Percentiles rank a stretch among this genome's conserved stretches.
These are phyloP conservation scores for Jamesozyma piceae DNA, from an alignment of 805 yeast species.

Conservation along the genomic window DNA sequence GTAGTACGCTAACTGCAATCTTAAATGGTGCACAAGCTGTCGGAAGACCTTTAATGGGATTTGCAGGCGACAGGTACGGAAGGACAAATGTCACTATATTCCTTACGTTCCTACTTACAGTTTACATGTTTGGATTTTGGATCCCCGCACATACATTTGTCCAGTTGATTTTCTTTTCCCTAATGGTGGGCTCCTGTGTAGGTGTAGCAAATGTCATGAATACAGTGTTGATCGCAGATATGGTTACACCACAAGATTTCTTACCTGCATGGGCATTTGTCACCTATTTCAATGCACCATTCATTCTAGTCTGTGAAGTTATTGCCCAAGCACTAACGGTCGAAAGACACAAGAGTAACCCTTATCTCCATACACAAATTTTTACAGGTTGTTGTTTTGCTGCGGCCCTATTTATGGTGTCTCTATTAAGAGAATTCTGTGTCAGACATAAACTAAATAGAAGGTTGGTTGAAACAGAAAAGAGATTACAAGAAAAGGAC, in stretches of 20 bases:
- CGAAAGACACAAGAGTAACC: slow-evolving; percentile 25
- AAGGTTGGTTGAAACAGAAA: slow-evolving; percentile 4
- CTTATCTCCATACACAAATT: slow-evolving; percentile 51
- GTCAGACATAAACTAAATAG: slow-evolving; percentile 34
- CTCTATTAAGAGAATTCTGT: slow-evolving; percentile 44
- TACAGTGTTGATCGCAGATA: slow-evolving; percentile 35
- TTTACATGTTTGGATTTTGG: slow-evolving; percentile 43
- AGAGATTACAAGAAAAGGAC: slow-evolving; percentile 9
- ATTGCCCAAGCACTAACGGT: slow-evolving; percentile 43
- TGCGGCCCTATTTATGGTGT: slow-evolving; percentile 34
- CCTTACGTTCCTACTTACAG: slow-evolving; percentile 29
- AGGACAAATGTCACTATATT: slow-evolving; percentile 37
- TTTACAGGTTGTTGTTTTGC: slow-evolving; percentile 46
- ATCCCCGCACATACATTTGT: slow-evolving; percentile 36
- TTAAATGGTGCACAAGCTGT: slow-evolving; percentile 39
- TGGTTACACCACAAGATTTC: slow-evolving; percentile 31
- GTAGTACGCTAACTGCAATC: slow-evolving; percentile 38
- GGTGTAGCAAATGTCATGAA: slow-evolving; percentile 40
- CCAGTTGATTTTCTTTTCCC: slow-evolving; percentile 34
- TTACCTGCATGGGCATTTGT: slow-evolving; percentile 34
- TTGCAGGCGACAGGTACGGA: slow-evolving; percentile 38
- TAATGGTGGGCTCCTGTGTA: slow-evolving; percentile 36
- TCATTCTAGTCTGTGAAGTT: slow-evolving; percentile 41
- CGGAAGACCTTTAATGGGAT: slow-evolving; percentile 43
- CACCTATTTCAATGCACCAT: slow-evolving; percentile 25